Conservation (phyloP, 129 eudicot genomes). For the Lonicera japonica region DNA sequence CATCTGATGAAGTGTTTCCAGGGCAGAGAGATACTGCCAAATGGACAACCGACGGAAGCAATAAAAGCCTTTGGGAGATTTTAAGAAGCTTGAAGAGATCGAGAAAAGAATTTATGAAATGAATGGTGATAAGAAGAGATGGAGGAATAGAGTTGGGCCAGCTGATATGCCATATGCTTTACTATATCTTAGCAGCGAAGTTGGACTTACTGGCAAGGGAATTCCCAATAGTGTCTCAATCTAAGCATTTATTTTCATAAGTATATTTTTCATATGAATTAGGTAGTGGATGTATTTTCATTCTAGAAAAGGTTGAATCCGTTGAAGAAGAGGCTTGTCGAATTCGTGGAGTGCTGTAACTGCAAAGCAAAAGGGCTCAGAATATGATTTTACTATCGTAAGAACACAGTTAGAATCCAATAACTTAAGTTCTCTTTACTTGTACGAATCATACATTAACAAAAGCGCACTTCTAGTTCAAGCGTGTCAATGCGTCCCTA, state of each 20-base stretch:
- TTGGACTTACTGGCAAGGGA: slow-evolving; percentile 71
- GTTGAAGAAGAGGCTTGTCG: too few relatives aligned
- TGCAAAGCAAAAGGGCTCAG: too few relatives aligned
- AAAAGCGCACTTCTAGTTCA: too few relatives aligned
- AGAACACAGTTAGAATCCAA: too few relatives aligned
- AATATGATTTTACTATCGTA: too few relatives aligned
- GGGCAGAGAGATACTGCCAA: slow-evolving; percentile 57
- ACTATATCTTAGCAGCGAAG: slow-evolving; percentile 55
- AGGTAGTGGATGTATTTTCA: too few relatives aligned
- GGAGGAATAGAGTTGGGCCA: slow-evolving; percentile 48
- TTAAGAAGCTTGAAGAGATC: slow-evolving; percentile 27
- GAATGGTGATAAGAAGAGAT: slow-evolving; percentile 33
- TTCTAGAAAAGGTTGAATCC: too few relatives aligned
- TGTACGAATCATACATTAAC: too few relatives aligned
- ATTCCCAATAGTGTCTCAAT: slow-evolving; percentile 71
- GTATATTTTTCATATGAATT: not conserved
- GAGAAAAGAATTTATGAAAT: slow-evolving; percentile 29
- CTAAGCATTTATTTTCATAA: slow-evolving; percentile 10
- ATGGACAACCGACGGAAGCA: slow-evolving; percentile 53
- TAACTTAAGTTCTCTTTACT: too few relatives aligned
- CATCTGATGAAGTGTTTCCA: slow-evolving; percentile 54
- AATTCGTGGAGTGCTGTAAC: too few relatives aligned
- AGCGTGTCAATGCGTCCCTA: too few relatives aligned
- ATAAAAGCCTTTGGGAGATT: slow-evolving; percentile 46
- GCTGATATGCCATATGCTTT: slow-evolving; percentile 53